phyloP scores from a whole-genome alignment of 2,329 filamentous ascomycete genomes.

The Alternaria dauci region DNA sequence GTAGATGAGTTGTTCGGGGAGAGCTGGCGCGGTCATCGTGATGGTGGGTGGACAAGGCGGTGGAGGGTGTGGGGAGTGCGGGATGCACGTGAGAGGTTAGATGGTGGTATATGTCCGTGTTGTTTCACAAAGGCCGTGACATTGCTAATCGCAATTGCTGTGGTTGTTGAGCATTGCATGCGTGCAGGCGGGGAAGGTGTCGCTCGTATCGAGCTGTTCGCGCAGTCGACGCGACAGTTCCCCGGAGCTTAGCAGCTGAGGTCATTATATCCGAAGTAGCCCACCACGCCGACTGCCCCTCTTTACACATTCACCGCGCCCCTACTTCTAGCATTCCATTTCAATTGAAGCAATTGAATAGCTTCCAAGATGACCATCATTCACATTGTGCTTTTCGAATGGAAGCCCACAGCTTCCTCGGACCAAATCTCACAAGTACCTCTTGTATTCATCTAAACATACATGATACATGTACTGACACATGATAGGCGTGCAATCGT shows the following conservation, averaged over 20 bases:
- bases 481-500: constrained; percentile 60
- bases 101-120: neutral
- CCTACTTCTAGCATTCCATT: neutral
- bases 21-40: constrained; percentile 39
- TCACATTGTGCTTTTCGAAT: constrained; percentile 75
- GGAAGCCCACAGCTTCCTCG: constrained; percentile 62
- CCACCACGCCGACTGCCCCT: constrained; percentile 9
- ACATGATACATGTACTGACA: constrained; percentile 5
- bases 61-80: constrained; percentile 9
- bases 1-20: constrained; percentile 63
- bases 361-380: constrained; percentile 64
- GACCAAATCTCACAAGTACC: constrained; percentile 65
- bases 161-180: constrained; percentile 15
- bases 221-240: constrained; percentile 18
- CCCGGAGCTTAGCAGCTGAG: constrained; percentile 33
- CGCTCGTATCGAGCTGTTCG: constrained; percentile 8
- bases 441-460: constrained; percentile 1
- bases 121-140: constrained; percentile 12
- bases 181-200: constrained; percentile 14
- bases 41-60: constrained; percentile 18
- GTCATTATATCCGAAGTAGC: constrained; percentile 29
- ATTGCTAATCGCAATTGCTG: constrained; percentile 4
- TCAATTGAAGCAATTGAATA: neutral
- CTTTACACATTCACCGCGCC: neutral
- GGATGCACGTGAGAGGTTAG: constrained; percentile 3